Conservation (phyloP, 495 filamentous ascomycete genomes). For the Pseudomonodictys pantanalensis region DNA sequence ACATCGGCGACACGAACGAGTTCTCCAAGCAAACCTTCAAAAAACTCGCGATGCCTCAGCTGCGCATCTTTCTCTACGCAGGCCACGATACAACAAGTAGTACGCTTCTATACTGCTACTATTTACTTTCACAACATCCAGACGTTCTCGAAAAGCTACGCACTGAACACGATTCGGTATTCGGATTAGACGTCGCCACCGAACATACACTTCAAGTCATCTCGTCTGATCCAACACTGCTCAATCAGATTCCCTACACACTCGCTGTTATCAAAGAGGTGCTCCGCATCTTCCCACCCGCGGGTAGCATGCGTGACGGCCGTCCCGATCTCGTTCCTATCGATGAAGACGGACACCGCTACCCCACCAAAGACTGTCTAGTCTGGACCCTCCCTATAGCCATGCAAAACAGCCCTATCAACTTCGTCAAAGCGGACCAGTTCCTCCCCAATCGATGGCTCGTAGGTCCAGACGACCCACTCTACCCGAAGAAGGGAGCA, state of each 20-base stretch:
- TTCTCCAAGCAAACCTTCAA: slow-evolving; percentile 3
- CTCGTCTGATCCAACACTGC: slow-evolving; percentile 8
- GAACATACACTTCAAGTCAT: slow-evolving; percentile 15
- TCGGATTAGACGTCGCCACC: slow-evolving; percentile 35
- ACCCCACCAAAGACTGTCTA: slow-evolving; percentile 38
- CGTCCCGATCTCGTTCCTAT: slow-evolving; percentile 9
- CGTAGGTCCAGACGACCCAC: slow-evolving; percentile 2
- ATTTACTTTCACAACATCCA: slow-evolving; percentile 50
- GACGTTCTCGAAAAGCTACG: slow-evolving; percentile 37
- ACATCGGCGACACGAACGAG: not conserved
- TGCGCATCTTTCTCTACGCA: slow-evolving; percentile 46
- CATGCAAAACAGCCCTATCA: slow-evolving; percentile 21
- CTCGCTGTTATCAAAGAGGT: slow-evolving; percentile 25
- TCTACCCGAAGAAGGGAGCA: slow-evolving; percentile 7
- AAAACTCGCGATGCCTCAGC: slow-evolving; percentile 22
- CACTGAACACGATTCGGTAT: slow-evolving; percentile 40
- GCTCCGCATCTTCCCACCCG: slow-evolving; percentile 26
- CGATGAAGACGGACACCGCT: slow-evolving; percentile 32
- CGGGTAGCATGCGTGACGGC: slow-evolving; percentile 23
- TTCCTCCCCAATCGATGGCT: slow-evolving; percentile 32
- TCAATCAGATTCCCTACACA: slow-evolving; percentile 17
- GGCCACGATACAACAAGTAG: slow-evolving; percentile 53
- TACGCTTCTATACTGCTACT: slow-evolving; percentile 44
- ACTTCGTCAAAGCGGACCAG: not conserved
- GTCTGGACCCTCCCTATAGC: slow-evolving; percentile 28